Percentiles rank a stretch among this genome's conserved stretches.
Conservation (phyloP, 352 stramenopile species). For the Phytophthora melonis region DNA sequence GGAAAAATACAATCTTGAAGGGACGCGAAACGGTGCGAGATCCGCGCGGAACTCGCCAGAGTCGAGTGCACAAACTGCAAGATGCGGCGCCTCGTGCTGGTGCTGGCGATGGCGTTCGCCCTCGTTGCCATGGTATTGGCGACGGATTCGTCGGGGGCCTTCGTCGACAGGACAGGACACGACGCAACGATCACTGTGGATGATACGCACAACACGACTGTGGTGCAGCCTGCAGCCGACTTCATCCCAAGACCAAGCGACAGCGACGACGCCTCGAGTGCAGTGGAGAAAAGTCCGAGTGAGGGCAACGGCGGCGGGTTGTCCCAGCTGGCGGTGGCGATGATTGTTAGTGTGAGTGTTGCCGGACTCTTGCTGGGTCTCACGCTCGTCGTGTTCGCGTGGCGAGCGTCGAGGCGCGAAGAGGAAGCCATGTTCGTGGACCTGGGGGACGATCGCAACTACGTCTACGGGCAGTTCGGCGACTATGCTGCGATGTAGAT, state of each 20-base stretch:
- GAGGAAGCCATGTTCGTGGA: conserved; percentile 56
- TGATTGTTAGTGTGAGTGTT: conserved; percentile 40
- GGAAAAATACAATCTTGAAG: background rate
- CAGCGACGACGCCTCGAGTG: background rate
- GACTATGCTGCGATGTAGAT: conserved; percentile 62
- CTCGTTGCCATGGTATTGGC: conserved; percentile 6
- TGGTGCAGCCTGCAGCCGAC: conserved; percentile 27
- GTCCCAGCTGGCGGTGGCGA: conserved; percentile 27
- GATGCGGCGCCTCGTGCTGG: conserved; percentile 16
- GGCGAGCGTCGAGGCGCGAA: conserved; percentile 37
- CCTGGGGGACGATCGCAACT: conserved; percentile 48
- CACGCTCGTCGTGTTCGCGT: conserved; percentile 36
- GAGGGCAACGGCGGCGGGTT: conserved; percentile 19
- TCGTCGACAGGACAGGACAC: background rate
- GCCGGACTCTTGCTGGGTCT: conserved; percentile 31
- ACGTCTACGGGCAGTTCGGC: conserved; percentile 37
- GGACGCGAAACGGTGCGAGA: conserved; percentile 5
- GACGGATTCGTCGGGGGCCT: conserved; percentile 12
- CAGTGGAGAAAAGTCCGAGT: conserved; percentile 17
- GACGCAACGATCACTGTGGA: conserved; percentile 8
- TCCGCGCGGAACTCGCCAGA: background rate
- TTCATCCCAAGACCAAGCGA: conserved; percentile 11
- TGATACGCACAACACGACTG: conserved; percentile 12
- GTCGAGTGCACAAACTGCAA: conserved; percentile 8
- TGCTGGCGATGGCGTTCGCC: conserved; percentile 5